Evolutionary conservation across 768 basidiomycete genomes (phyloP), one percentile per base, ranked within the genome.

Genomic region (Russula dissimulans): DNA sequence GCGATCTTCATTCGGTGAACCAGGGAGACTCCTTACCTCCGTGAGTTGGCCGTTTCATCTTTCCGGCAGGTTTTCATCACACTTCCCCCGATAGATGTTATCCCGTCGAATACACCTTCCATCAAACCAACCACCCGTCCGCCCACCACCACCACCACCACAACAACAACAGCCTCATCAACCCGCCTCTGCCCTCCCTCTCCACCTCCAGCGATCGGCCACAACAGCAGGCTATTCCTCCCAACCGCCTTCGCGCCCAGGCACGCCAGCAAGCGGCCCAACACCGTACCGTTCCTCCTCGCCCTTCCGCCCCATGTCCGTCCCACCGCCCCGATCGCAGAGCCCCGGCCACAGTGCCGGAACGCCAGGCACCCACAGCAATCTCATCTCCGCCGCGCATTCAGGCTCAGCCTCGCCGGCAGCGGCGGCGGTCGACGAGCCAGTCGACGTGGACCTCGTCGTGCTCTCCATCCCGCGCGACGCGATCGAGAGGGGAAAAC

Each of bases 11-110:
- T 87, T 86, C 64, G 91, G 91, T 9, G 91, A 95, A 73, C 86
- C 86, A 31, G 95, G 94, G 0, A 80, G 91, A 32, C 76, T 97
- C 2, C 75, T 95, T 34, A 95, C 94, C 2, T 94, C 93, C 9
- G 81, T 82, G 67, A 62, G 79, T 67, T 3, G 7, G 10, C 12
- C 3, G 34, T 36, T 26, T 32, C 48, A 8, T 18, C 42, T 14
- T 43, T 48, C 31, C 31, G n/a, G 22, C 22, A 26, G 2, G 22
- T 26, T 26, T 14, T 14, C 15, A 0, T 17, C 18, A 5, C 4
- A 9, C 34, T 22, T 26, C 18, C 18, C 29, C 38, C 29, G 8
- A 18, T 54, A 82, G 73, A 89, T 89, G 77, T 75, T 97, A 2
- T 91, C 92, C 18, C 83, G 94, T 51, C 79, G 86, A 45, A 85